Evolutionary conservation across 1,284 basidiomycete species (phyloP).

Genomic region (Earliella scabrosa): DNA sequence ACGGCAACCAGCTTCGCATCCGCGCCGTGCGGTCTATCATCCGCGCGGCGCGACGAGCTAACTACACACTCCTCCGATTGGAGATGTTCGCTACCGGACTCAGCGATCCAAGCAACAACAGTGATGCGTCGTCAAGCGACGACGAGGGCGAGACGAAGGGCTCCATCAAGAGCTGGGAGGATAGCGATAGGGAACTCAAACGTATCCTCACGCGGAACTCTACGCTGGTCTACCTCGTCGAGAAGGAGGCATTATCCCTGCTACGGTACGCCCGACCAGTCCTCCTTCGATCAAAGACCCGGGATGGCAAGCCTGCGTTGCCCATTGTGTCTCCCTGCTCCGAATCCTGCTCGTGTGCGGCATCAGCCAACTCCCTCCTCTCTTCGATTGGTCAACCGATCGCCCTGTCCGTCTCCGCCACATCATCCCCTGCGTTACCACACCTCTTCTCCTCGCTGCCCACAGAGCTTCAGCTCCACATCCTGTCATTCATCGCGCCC

Average conservation of each 20-base stretch:
- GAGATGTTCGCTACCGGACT: constrained; percentile 57
- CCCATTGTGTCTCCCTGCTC: constrained; percentile 13
- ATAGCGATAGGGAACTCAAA: constrained; percentile 42
- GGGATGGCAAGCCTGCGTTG: background rate
- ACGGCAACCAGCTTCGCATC: constrained; percentile 57
- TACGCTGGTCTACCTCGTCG: constrained; percentile 47
- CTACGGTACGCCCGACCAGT: constrained; percentile 55
- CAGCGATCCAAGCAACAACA: constrained; percentile 20
- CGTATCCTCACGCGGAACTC: constrained; percentile 51
- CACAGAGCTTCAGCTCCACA: constrained; percentile 60
- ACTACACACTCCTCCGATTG: constrained; percentile 53
- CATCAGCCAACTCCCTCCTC: constrained; percentile 17
- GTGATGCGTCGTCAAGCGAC: constrained; percentile 30
- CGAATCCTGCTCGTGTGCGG: constrained; percentile 13
- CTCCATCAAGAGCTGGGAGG: constrained; percentile 37
- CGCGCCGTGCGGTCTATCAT: constrained; percentile 50
- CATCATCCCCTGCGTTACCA: background rate
- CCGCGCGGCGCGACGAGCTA: constrained; percentile 47
- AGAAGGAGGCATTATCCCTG: constrained; percentile 55
- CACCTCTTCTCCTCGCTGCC: constrained; percentile 54
- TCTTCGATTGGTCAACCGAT: constrained; percentile 20
- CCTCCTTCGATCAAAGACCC: constrained; percentile 40
- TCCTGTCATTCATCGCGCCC: constrained; percentile 62
- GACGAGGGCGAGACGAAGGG: constrained; percentile 27
- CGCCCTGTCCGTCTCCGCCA: background rate